Evolutionary conservation across 768 basidiomycete genomes (phyloP), one percentile per base, ranked within the genome.

Genomic region (Lactarius indigo): DNA sequence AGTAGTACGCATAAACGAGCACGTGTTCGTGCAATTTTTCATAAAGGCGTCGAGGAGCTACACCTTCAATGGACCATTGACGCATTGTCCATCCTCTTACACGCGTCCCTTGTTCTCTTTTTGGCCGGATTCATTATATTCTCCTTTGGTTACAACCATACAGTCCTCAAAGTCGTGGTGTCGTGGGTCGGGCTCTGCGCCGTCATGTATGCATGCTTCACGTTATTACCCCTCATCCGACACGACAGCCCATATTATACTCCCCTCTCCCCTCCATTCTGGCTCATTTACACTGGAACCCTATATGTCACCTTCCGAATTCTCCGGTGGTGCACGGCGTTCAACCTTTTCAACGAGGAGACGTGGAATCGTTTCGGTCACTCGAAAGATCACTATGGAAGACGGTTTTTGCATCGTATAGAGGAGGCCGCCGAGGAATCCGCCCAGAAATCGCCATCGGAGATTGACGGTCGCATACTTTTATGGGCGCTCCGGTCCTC

Each of bases 31-130:
- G 42, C 35, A 20, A 52, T 44, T 26, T 35, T 64, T 30, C 5
- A n/a, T 28, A 28, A 57, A 57, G 63, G 63, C 15, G 39, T 64
- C 30, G 23, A 57, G 15, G 31, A 42, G 5, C 54, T 64, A 0
- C 52, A 37, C 10, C 28, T 64, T n/a, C 28, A 20, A 18, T 10
- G 28, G 20, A 26, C 30, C 13, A 30, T 64, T 7, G 31, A 57
- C 9, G 60, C 60, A 2, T 13, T 67, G 5, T 63, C 65, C 4
- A 23, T 47, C 18, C 62, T 67, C 31, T 20, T 67, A 20, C 61
- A 64, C 47, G 10, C 37, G 4, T 52, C 65, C n/a, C 18, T 67
- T 23, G 54, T 67, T 55, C 62, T 67, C 7, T 67, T 67, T 63
- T 30, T 67, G 50, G 35, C 42, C 31, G 65, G 65, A 18, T 44